phyloP scores from a whole-genome alignment of 1,284 basidiomycete species.

The Cryptococcus sp. region DNA sequence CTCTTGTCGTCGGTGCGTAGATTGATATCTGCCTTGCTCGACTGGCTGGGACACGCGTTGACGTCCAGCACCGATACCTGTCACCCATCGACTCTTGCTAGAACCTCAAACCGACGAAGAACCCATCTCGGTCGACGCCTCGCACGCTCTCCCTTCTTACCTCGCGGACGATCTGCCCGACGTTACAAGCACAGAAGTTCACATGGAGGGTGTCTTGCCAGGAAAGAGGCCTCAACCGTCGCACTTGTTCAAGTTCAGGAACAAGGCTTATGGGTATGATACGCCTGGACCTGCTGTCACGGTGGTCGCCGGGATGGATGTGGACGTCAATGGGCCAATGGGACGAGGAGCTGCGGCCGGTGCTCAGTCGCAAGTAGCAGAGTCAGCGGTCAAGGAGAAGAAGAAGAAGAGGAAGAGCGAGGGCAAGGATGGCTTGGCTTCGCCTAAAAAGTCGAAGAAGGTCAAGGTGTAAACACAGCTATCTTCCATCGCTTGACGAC shows the following conservation, averaged over 20 bases:
- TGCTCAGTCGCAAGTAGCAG: background rate
- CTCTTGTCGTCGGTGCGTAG: slow-evolving; percentile 35
- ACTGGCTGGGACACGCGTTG: background rate
- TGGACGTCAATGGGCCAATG: background rate
- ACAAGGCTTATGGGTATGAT: slow-evolving; percentile 30
- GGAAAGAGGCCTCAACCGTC: slow-evolving; percentile 31
- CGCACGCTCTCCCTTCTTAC: slow-evolving; percentile 17
- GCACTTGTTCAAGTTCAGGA: slow-evolving; percentile 40
- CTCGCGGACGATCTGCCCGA: slow-evolving; percentile 14
- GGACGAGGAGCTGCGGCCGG: background rate
- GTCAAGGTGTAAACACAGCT: slow-evolving; percentile 15
- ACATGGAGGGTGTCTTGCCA: slow-evolving; percentile 8
- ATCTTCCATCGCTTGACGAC: too few species aligned
- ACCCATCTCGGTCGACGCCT: background rate
- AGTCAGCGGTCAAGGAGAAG: slow-evolving; percentile 11
- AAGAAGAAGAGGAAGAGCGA: slow-evolving; percentile 20
- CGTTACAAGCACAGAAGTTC: background rate
- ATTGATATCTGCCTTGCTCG: background rate
- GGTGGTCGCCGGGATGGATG: background rate
- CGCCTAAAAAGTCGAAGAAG: slow-evolving; percentile 31
- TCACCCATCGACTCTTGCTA: slow-evolving; percentile 36
- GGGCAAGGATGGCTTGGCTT: slow-evolving; percentile 5
- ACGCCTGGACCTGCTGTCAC: slow-evolving; percentile 28
- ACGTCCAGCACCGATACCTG: slow-evolving; percentile 32
- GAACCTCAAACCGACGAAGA: slow-evolving; percentile 18